Evolutionary conservation across 1,284 basidiomycete genomes (phyloP).

Genomic region (Irpex sp.): DNA sequence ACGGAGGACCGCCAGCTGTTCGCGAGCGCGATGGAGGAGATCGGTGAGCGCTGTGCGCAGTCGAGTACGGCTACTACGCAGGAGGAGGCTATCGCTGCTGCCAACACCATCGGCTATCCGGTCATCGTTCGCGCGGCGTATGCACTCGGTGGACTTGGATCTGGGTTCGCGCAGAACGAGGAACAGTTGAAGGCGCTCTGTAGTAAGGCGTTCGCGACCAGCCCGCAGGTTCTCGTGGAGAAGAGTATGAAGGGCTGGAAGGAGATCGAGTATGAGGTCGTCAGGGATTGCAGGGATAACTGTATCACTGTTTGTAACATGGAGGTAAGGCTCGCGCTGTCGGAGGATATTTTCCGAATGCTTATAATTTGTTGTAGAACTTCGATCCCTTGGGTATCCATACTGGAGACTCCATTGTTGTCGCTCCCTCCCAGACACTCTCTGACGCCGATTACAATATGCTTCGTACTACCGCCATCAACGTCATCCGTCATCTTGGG

Average conservation of each 20-base stretch:
- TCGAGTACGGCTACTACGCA: slow-evolving; percentile 81
- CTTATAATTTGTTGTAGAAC: slow-evolving; percentile 54
- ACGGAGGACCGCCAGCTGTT: slow-evolving; percentile 98
- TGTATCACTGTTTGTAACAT: slow-evolving; percentile 99
- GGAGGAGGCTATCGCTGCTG: slow-evolving; percentile 87
- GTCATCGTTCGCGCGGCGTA: slow-evolving; percentile 97
- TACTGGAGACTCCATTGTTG: slow-evolving; percentile 98
- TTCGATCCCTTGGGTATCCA: slow-evolving; percentile 99
- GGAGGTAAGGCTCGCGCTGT: slow-evolving; percentile 73
- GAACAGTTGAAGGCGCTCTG: slow-evolving; percentile 85
- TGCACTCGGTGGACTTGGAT: slow-evolving; percentile 93
- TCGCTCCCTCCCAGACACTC: slow-evolving; percentile 96
- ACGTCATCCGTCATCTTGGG: slow-evolving; percentile 95
- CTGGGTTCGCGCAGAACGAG: slow-evolving; percentile 92
- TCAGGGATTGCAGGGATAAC: slow-evolving; percentile 96
- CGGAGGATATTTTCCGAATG: not conserved
- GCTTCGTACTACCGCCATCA: slow-evolving; percentile 97
- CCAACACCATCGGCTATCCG: slow-evolving; percentile 88
- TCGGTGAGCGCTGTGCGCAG: slow-evolving; percentile 93
- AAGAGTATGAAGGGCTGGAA: slow-evolving; percentile 99
- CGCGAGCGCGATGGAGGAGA: slow-evolving; percentile 92
- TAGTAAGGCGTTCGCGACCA: slow-evolving; percentile 93
- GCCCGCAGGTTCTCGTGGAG: slow-evolving; percentile 96
- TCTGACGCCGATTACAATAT: slow-evolving; percentile 99
- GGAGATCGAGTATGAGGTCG: slow-evolving; percentile 99